These are phyloP conservation scores for Eutrema japonicum DNA, from an alignment of 345 rosid genomes.

Conservation along the genomic window DNA sequence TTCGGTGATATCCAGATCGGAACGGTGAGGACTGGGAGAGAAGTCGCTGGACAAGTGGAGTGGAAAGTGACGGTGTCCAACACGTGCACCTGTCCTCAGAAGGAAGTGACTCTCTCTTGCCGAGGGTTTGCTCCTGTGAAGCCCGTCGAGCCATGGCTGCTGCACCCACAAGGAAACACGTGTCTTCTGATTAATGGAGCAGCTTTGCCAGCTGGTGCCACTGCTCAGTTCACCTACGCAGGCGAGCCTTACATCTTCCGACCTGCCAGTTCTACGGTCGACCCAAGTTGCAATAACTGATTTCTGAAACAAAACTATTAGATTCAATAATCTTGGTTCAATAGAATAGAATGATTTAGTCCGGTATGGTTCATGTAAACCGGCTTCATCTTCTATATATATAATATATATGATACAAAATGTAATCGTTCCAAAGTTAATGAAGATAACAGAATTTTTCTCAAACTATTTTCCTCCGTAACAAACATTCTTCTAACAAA, in stretches of 20 bases:
- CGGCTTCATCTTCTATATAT: too few species aligned
- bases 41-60: conserved; percentile 26
- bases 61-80: conserved; percentile 41
- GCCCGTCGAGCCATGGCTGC: conserved; percentile 21
- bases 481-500: too few species aligned
- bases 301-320: background rate
- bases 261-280: background rate
- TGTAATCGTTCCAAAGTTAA: too few species aligned
- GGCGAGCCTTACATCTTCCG: conserved; percentile 40
- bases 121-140: conserved; percentile 36
- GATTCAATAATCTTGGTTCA: too few species aligned
- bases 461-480: too few species aligned
- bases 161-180: conserved; percentile 23
- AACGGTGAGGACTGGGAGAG: conserved; percentile 25
- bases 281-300: conserved; percentile 3
- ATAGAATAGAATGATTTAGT: too few species aligned
- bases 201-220: conserved; percentile 15
- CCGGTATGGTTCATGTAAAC: too few species aligned
- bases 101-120: conserved; percentile 37
- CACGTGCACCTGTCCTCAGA: conserved; percentile 36
- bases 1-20: conserved; percentile 19
- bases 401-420: too few species aligned
- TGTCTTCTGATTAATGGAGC: conserved; percentile 36
- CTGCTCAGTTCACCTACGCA: conserved; percentile 23
- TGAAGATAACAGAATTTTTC: too few species aligned